Base-by-base conservation (phyloP, 768 basidiomycete species). In the Podaxis sp. region DNA sequence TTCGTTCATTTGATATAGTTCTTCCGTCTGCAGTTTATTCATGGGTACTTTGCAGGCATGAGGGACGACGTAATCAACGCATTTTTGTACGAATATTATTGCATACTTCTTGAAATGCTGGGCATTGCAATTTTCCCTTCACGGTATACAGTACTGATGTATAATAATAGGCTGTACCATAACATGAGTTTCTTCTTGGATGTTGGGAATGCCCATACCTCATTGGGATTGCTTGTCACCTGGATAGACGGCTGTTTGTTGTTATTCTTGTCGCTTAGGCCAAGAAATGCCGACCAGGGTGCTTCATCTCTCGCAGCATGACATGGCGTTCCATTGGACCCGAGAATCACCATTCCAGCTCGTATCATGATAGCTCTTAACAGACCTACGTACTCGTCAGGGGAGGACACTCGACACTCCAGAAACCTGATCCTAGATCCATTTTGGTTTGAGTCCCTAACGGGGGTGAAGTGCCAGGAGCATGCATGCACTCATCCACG, bases 1-100 rank as follows among this genome's bases (percentile, higher is more conserved):
- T 82, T 65, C 67, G 77, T 68, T 2, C 36, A 15, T 12, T 24
- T 58, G 6, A 11, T 5, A 9, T 40, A 13, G n/a, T 29, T 22
- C 4, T 29, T 22, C 4, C 4, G 3, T 50, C 8, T 19, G 37
- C 50, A 22, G 38, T 37, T 55, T 19, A 55, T 24, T 6, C n/a
- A 38, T 19, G n/a, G 11, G 33, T 46, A 50, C 7, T 25, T 54
- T 24, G 7, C 55, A 67, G 66, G 66, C 66, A 50, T 67, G 49
- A 62, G 54, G 4, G 9, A 59, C 47, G 58, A 38, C 24, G 19
- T 22, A 41, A 57, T 5, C 54, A 49, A 38, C 13, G 6, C 17
- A 37, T 49, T 24, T 46, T 25, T 62, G 55, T 62, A 62, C 25
- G 24, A 37, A 37, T 38, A 62, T 56, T 37, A 56, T 8, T 54